These are phyloP conservation scores for Kwoniella europaea DNA, from an alignment of 768 basidiomycete genomes.

Conservation along the genomic window DNA sequence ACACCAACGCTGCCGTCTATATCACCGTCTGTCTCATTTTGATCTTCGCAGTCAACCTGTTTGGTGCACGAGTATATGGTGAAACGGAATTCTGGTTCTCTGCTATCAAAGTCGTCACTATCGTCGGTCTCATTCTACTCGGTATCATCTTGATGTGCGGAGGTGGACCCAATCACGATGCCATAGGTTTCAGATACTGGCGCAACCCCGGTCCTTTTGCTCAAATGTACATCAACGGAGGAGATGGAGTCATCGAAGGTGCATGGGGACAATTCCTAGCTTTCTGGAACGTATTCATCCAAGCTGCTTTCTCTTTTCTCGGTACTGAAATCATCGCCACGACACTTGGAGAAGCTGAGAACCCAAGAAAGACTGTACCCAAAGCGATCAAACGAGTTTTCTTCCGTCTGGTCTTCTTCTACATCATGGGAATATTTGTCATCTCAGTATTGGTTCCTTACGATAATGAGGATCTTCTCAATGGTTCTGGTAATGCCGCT, in stretches of 20 bases:
- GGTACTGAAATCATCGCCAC: slow-evolving; percentile 55
- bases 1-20: slow-evolving; percentile 55
- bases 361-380: slow-evolving; percentile 55
- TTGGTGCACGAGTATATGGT: slow-evolving; percentile 61
- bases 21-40: slow-evolving; percentile 58
- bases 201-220: slow-evolving; percentile 50
- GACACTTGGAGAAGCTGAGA: slow-evolving; percentile 49
- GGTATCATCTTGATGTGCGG: slow-evolving; percentile 56
- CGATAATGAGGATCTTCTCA: slow-evolving; percentile 46
- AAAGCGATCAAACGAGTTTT: slow-evolving; percentile 57
- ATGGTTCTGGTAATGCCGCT: slow-evolving; percentile 43
- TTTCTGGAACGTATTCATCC: slow-evolving; percentile 56
- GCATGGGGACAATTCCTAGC: slow-evolving; percentile 52
- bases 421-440: slow-evolving; percentile 50
- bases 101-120: slow-evolving; percentile 62
- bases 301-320: slow-evolving; percentile 53
- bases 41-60: slow-evolving; percentile 58
- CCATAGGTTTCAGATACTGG: slow-evolving; percentile 58
- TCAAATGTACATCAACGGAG: slow-evolving; percentile 36
- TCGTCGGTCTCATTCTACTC: slow-evolving; percentile 58
- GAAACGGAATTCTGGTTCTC: slow-evolving; percentile 66
- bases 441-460: slow-evolving; percentile 56
- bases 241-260: slow-evolving; percentile 39
- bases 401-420: slow-evolving; percentile 56
- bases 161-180: slow-evolving; percentile 53